Evolutionary conservation across 768 basidiomycete species (phyloP).

Genomic region (Coprinopsis marcescibilis): DNA sequence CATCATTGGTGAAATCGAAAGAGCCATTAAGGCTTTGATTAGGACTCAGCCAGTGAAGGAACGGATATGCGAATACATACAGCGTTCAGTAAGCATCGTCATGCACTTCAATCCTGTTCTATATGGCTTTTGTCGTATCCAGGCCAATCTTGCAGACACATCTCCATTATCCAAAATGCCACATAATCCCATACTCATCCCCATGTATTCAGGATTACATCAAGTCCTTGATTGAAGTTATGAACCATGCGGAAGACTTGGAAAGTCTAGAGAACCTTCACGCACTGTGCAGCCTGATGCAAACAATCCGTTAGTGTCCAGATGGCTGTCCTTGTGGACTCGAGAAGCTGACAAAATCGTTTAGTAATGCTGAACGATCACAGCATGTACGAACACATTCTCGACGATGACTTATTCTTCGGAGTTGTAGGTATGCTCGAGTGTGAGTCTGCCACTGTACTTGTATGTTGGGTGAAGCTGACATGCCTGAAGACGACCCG

Average conservation of each 20-base stretch:
- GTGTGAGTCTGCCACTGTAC: constrained; percentile 55
- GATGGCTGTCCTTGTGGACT: not conserved
- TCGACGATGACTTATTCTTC: constrained; percentile 88
- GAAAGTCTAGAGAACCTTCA: constrained; percentile 90
- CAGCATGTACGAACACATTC: constrained; percentile 87
- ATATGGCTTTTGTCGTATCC: constrained; percentile 8
- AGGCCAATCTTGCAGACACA: constrained; percentile 6
- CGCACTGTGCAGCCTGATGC: constrained; percentile 86
- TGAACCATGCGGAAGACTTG: constrained; percentile 87
- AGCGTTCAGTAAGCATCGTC: constrained; percentile 61
- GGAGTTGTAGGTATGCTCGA: constrained; percentile 96
- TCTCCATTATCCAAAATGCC: not conserved
- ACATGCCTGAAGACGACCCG: constrained; percentile 68
- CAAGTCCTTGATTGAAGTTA: constrained; percentile 76
- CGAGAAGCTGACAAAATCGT: constrained; percentile 5
- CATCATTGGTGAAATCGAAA: constrained; percentile 74
- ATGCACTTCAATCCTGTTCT: not conserved
- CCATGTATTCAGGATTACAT: constrained; percentile 70
- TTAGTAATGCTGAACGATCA: constrained; percentile 95
- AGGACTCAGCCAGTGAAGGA: constrained; percentile 73
- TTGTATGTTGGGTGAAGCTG: constrained; percentile 11
- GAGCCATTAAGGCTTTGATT: constrained; percentile 67
- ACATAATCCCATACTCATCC: constrained; percentile 1
- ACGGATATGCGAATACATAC: constrained; percentile 84
- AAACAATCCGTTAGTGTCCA: constrained; percentile 70